Conservation (phyloP, 441 rosid genomes). For the Syzygium syzygioides region DNA sequence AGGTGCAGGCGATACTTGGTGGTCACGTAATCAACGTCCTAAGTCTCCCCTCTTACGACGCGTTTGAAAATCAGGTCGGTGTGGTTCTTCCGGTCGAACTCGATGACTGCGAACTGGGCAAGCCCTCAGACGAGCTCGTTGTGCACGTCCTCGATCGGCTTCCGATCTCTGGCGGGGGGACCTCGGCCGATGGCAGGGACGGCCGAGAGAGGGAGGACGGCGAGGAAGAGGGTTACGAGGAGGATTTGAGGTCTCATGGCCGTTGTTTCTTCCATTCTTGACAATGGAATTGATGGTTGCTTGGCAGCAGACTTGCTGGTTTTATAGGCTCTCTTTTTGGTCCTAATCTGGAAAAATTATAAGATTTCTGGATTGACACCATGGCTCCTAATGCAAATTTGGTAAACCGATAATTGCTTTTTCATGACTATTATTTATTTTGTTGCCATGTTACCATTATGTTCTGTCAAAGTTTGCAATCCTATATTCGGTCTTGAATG, state of each 20-base stretch:
- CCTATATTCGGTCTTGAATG: too few relatives aligned
- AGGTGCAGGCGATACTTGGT: not conserved
- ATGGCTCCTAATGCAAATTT: too few relatives aligned
- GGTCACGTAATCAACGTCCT: rapidly evolving
- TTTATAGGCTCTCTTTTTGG: not conserved
- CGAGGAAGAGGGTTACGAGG: not conserved
- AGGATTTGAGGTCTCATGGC: not conserved
- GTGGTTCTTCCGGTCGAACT: not conserved
- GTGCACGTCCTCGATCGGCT: not conserved
- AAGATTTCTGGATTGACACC: rapidly evolving
- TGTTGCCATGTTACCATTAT: not conserved
- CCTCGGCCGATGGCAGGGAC: too few relatives aligned
- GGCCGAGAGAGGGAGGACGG: not conserved
- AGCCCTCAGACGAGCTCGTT: not conserved
- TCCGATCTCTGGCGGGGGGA: not conserved
- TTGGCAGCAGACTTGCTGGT: not conserved
- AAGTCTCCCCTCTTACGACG: not conserved
- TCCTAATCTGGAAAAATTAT: not conserved
- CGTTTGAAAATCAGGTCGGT: not conserved
- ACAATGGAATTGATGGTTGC: not conserved
- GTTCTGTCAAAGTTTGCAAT: too few relatives aligned
- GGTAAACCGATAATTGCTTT: not conserved
- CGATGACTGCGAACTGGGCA: not conserved
- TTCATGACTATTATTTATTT: not conserved
- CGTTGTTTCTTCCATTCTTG: not conserved